These are phyloP conservation scores for Harrya chromipes DNA, from an alignment of 768 basidiomycete genomes.

Conservation along the genomic window DNA sequence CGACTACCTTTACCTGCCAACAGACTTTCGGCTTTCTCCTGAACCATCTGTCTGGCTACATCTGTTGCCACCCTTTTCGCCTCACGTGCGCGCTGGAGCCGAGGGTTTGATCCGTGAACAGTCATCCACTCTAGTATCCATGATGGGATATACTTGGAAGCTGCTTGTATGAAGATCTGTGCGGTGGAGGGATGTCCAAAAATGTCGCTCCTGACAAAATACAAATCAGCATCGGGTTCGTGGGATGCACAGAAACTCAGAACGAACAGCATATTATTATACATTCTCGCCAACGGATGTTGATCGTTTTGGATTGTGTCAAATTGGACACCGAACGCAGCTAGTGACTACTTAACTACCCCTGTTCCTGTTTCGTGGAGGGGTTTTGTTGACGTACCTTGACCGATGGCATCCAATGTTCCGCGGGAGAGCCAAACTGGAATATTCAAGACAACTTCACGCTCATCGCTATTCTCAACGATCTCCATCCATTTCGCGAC, in stretches of 20 bases:
- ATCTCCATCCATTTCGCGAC: conserved; percentile 23
- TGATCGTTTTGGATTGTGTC: conserved; percentile 5
- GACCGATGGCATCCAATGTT: conserved; percentile 49
- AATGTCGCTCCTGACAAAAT: conserved; percentile 15
- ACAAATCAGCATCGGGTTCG: neutral
- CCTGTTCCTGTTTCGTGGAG: neutral
- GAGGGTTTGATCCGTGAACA: conserved; percentile 23
- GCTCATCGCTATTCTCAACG: conserved; percentile 4
- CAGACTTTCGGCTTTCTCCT: conserved; percentile 4
- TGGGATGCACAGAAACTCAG: neutral
- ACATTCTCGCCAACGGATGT: conserved; percentile 11
- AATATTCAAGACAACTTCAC: conserved; percentile 22
- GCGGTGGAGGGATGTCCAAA: conserved; percentile 16
- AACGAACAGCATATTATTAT: conserved; percentile 13
- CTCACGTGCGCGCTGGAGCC: conserved; percentile 9
- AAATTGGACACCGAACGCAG: conserved; percentile 51
- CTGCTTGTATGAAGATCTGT: conserved; percentile 15
- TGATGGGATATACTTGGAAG: neutral
- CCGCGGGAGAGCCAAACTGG: conserved; percentile 38
- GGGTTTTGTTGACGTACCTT: conserved; percentile 30
- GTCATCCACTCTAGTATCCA: conserved; percentile 33
- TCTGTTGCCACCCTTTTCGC: neutral
- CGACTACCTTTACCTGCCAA: conserved; percentile 1
- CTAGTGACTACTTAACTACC: conserved; percentile 12
- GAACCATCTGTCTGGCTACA: conserved; percentile 4